Evolutionary conservation across 129 eudicot genomes (phyloP), one percentile per base, ranked within the genome.

Genomic region (Glebionis coronaria): DNA sequence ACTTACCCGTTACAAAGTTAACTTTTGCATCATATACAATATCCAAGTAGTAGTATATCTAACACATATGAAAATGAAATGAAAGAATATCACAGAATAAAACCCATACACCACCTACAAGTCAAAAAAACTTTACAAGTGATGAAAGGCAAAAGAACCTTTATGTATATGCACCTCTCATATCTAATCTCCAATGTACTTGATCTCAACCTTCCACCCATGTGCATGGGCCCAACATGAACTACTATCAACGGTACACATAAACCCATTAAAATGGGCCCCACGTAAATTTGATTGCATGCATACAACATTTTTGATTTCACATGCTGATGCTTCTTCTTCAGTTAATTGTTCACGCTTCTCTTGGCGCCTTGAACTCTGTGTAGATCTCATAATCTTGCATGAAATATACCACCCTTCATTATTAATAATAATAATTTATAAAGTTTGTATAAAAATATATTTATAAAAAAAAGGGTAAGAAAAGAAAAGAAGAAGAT

Each of bases 361-460:
- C 73, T 78, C 86, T 45, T 82, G 86, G 75, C 77, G 78, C 76
- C 83, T 82, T 51, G 83, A 78, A 78, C 69, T 70, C 67, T 53
- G 74, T 79, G 71, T 5, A 66, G 73, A 74, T 75, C 74, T 59
- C 31, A 28, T 54, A 5, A 8, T 57, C 11, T 10, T 21, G n/a
- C n/a, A n/a, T n/a, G n/a, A n/a, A n/a, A n/a, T n/a, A n/a, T n/a
- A n/a, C n/a, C n/a, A n/a, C n/a, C n/a, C 44, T 29, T 38, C 21
- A 15, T 46, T 70, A 29, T 59, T 52, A 15, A n/a, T 53, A 28
- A 2, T 54, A 3, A 28, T n/a, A 3, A 8, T 46, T 40, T 27
- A 21, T 23, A 61, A 31, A 69, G 12, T 18, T 38, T 25, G 2
- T 12, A 49, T 1, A 49, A 12, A 5, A 14, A 14, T 7, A 53